A percentile compares a stretch with the other conserved stretches of the same genome.
These are phyloP conservation scores for Cyberlindnera meyerae DNA, from an alignment of 805 yeast genomes.

Conservation along the genomic window DNA sequence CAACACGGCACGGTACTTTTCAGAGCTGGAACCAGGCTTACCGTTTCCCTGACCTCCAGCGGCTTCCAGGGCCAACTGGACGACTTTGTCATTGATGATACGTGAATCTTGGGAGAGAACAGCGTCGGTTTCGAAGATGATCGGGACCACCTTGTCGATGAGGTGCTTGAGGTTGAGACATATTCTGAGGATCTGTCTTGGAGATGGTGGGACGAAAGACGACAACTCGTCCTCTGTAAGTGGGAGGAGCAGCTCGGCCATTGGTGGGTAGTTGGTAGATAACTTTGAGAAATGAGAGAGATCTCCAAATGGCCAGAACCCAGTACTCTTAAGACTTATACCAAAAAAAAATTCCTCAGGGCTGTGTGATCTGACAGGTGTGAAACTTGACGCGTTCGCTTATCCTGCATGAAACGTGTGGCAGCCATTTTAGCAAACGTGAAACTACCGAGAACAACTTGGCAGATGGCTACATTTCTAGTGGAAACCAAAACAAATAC, in stretches of 20 bases:
- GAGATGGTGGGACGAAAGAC: constrained; percentile 38
- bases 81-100: constrained; percentile 51
- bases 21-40: constrained; percentile 45
- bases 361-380: too few relatives aligned
- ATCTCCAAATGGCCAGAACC: too few relatives aligned
- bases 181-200: constrained; percentile 64
- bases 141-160: constrained; percentile 68
- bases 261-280: not conserved
- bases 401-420: too few relatives aligned
- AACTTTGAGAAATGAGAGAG: too few relatives aligned
- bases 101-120: constrained; percentile 55
- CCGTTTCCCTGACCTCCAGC: constrained; percentile 78
- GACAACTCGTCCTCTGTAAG: constrained; percentile 21
- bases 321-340: too few relatives aligned
- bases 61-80: constrained; percentile 60
- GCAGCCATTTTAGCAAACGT: too few relatives aligned
- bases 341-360: too few relatives aligned
- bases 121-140: constrained; percentile 46
- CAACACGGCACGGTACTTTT: constrained; percentile 61
- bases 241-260: constrained; percentile 15
- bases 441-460: too few relatives aligned
- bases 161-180: constrained; percentile 68
- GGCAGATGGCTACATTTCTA: too few relatives aligned
- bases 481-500: too few relatives aligned
- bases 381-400: too few relatives aligned